Evolutionary conservation across 2,329 filamentous ascomycete genomes (phyloP).

Genomic region (Myriosclerotinia scirpicola): DNA sequence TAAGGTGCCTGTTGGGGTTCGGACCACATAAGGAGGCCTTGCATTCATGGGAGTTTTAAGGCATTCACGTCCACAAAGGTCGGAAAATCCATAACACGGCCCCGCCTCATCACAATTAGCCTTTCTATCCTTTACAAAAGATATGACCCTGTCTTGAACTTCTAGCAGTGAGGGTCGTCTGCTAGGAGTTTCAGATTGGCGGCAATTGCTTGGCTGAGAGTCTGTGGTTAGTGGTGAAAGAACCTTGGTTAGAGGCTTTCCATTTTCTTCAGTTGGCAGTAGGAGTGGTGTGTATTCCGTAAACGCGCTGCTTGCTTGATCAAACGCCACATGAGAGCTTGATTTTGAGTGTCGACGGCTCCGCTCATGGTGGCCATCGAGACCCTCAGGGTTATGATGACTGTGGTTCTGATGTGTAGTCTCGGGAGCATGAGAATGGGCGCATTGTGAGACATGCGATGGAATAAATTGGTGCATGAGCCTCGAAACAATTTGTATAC

Average conservation of each 20-base stretch:
- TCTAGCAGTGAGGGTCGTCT: conserved; percentile 55
- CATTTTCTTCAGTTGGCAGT: conserved; percentile 24
- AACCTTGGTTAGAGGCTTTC: conserved; percentile 6
- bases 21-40: conserved; percentile 24
- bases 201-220: conserved; percentile 21
- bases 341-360: conserved; percentile 14
- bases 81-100: conserved; percentile 63
- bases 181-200: conserved; percentile 11
- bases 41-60: conserved; percentile 44
- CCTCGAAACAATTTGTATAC: conserved; percentile 72
- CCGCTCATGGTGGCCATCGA: neutral
- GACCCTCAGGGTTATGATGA: neutral
- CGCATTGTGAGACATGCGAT: conserved; percentile 78
- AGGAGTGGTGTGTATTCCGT: conserved; percentile 38
- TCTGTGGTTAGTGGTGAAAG: neutral
- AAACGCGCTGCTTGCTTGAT: conserved; percentile 27
- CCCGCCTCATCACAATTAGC: conserved; percentile 60
- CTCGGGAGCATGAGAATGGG: conserved; percentile 67
- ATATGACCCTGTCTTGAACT: conserved; percentile 58
- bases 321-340: neutral
- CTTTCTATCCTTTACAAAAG: conserved; percentile 66
- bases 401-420: conserved; percentile 38
- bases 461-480: conserved; percentile 73
- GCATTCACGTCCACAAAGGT: conserved; percentile 65
- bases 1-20: conserved; percentile 27